phyloP scores from a whole-genome alignment of 2,329 filamentous ascomycete species.

The Teratosphaeria destructans region DNA sequence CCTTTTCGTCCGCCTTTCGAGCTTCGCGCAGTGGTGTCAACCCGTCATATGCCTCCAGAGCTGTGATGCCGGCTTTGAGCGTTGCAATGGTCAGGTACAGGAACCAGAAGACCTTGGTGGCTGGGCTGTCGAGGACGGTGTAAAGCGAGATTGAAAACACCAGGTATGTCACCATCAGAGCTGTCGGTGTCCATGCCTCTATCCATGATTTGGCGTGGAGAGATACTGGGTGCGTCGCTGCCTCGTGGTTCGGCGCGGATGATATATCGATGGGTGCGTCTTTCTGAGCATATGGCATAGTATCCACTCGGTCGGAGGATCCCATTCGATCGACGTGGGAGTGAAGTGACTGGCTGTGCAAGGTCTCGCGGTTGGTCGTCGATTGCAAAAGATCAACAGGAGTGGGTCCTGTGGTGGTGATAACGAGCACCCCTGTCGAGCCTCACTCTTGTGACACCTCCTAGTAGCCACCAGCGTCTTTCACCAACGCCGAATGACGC shows the following conservation, averaged over 20 bases:
- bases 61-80: slow-evolving; percentile 7
- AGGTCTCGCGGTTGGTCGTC: not conserved
- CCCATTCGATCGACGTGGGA: not conserved
- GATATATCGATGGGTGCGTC: not conserved
- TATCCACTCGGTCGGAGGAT: not conserved
- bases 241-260: not conserved
- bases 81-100: slow-evolving; percentile 12
- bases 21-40: slow-evolving; percentile 9
- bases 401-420: not conserved
- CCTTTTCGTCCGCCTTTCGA: slow-evolving; percentile 8
- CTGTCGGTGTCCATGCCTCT: slow-evolving; percentile 7
- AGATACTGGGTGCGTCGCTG: not conserved
- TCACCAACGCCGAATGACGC: not conserved
- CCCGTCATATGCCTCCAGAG: slow-evolving; percentile 13
- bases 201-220: not conserved
- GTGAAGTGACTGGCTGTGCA: not conserved
- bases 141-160: slow-evolving; percentile 15
- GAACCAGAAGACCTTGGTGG: slow-evolving; percentile 14
- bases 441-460: not conserved
- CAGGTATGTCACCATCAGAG: slow-evolving; percentile 12
- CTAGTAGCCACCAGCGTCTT: not conserved
- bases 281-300: not conserved
- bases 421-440: not conserved
- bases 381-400: not conserved
- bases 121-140: slow-evolving; percentile 5